These are phyloP conservation scores for Tetrapisispora fleetii DNA, from an alignment of 805 yeast genomes.

Conservation along the genomic window DNA sequence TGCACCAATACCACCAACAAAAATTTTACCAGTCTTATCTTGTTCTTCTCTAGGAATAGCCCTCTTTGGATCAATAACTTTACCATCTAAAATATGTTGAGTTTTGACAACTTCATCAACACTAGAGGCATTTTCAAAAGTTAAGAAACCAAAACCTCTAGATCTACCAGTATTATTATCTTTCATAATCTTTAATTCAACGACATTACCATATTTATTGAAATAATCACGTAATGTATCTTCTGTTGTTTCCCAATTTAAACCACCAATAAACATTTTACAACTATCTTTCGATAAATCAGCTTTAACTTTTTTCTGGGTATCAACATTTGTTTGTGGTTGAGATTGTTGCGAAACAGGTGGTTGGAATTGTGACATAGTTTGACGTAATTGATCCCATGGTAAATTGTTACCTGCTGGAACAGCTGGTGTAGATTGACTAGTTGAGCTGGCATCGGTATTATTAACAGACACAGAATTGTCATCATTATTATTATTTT, in stretches of 20 bases:
- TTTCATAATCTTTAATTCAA: slow-evolving; percentile 87
- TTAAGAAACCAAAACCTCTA: slow-evolving; percentile 89
- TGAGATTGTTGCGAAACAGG: slow-evolving; percentile 11
- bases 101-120: slow-evolving; percentile 80
- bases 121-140: slow-evolving; percentile 70
- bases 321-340: slow-evolving; percentile 4
- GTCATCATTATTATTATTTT: neutral
- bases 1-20: slow-evolving; percentile 94
- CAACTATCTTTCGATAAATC: slow-evolving; percentile 65
- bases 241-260: slow-evolving; percentile 96
- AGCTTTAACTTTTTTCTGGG: slow-evolving; percentile 30
- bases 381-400: slow-evolving; percentile 29
- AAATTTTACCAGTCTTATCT: slow-evolving; percentile 91
- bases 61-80: slow-evolving; percentile 92
- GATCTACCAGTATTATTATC: slow-evolving; percentile 80
- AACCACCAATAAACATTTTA: slow-evolving; percentile 92
- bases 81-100: slow-evolving; percentile 88
- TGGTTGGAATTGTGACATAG: slow-evolving; percentile 27
- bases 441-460: neutral
- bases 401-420: slow-evolving; percentile 13
- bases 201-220: slow-evolving; percentile 77
- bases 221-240: slow-evolving; percentile 76
- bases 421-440: slow-evolving; percentile 4
- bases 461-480: neutral
- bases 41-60: slow-evolving; percentile 97